A percentile compares a stretch with the other conserved stretches of the same genome.
Conservation (phyloP, 1,284 basidiomycete genomes). For the Papiliotrema fonsecae region DNA sequence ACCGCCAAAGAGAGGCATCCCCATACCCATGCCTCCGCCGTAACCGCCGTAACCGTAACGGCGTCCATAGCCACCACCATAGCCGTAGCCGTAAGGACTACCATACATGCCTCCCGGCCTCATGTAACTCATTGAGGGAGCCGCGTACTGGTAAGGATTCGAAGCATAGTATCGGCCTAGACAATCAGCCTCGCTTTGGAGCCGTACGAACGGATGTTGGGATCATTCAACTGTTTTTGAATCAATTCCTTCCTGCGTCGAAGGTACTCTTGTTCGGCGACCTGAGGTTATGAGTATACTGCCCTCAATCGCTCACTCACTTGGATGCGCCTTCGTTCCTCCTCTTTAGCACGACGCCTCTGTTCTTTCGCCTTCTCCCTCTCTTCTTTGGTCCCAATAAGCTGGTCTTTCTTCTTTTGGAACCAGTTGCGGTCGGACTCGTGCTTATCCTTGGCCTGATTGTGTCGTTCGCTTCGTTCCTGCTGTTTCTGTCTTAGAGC, state of each 20-base stretch:
- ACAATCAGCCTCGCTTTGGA: neutral
- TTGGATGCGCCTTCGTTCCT: conserved; percentile 16
- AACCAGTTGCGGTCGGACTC: conserved; percentile 34
- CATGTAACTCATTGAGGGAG: conserved; percentile 25
- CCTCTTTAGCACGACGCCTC: conserved; percentile 17
- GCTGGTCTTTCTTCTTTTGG: conserved; percentile 38
- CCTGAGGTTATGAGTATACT: conserved; percentile 8
- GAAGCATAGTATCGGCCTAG: conserved; percentile 20
- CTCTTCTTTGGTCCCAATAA: conserved; percentile 44
- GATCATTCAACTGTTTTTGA: conserved; percentile 28
- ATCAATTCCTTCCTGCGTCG: conserved; percentile 33
- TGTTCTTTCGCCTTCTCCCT: conserved; percentile 27
- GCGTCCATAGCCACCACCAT: conserved; percentile 23
- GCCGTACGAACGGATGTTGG: conserved; percentile 18
- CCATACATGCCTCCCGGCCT: conserved; percentile 20
- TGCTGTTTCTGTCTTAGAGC: conserved; percentile 5
- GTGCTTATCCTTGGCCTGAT: neutral
- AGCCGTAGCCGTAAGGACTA: conserved; percentile 34
- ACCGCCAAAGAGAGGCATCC: conserved; percentile 23
- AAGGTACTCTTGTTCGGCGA: conserved; percentile 28
- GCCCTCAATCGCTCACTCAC: conserved; percentile 9
- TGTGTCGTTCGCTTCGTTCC: neutral
- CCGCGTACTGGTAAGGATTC: conserved; percentile 29
- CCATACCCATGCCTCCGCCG: conserved; percentile 20
- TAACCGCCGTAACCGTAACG: conserved; percentile 16